Evolutionary conservation across 2,329 filamentous ascomycete genomes (phyloP).

Genomic region (Colletotrichum paranaense): DNA sequence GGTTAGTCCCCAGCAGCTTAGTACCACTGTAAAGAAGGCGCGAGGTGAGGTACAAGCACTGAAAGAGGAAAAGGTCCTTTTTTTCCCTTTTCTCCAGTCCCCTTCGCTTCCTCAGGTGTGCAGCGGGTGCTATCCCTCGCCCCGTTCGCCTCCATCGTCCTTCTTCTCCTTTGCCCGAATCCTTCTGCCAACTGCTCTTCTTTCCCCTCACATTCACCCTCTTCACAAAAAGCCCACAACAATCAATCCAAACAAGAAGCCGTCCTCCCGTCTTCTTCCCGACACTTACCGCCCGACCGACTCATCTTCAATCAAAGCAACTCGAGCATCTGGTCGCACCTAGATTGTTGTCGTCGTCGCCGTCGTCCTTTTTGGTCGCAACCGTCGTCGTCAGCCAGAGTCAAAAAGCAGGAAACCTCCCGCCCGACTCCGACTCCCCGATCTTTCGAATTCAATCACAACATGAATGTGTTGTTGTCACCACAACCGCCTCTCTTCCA

Average conservation of each 20-base stretch:
- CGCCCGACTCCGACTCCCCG: conserved; percentile 10
- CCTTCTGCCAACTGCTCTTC: background rate
- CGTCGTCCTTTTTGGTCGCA: conserved; percentile 17
- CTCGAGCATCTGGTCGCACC: conserved; percentile 24
- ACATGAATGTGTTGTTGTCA: conserved; percentile 72
- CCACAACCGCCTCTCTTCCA: conserved; percentile 70
- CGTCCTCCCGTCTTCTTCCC: background rate
- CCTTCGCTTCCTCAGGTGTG: conserved; percentile 15
- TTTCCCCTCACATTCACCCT: conserved; percentile 36
- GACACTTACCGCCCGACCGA: conserved; percentile 5
- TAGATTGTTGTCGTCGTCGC: conserved; percentile 25
- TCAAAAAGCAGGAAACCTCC: conserved; percentile 6
- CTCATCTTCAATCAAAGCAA: background rate
- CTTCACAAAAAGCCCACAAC: conserved; percentile 10
- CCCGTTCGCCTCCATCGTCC: conserved; percentile 9
- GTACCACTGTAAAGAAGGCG: conserved; percentile 4
- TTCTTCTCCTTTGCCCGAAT: conserved; percentile 27
- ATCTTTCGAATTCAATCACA: conserved; percentile 37
- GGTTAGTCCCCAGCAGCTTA: background rate
- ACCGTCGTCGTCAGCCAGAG: conserved; percentile 32
- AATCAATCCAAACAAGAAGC: conserved; percentile 10
- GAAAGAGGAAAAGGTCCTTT: conserved; percentile 24
- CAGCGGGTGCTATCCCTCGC: conserved; percentile 13
- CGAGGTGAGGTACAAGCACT: background rate
- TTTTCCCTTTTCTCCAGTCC: conserved; percentile 6